phyloP scores from a whole-genome alignment of 2,329 filamentous ascomycete species.

The Bipolaris victoriae region DNA sequence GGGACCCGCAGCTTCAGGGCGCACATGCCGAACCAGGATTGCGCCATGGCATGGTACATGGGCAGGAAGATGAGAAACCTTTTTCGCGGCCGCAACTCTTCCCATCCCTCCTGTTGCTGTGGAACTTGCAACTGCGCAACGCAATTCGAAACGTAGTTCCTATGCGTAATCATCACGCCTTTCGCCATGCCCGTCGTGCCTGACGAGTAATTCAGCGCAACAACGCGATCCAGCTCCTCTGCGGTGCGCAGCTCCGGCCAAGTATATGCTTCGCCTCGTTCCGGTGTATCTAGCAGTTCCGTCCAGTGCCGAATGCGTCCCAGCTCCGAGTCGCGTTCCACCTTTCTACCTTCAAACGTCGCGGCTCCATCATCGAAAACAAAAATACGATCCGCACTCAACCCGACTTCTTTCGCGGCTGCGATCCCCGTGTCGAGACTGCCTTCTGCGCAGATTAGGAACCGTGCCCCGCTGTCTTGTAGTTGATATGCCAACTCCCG shows the following conservation, averaged over 20 bases:
- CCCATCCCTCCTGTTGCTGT: constrained; percentile 57
- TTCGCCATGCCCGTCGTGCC: constrained; percentile 84
- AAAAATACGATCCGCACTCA: constrained; percentile 65
- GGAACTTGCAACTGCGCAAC: constrained; percentile 62
- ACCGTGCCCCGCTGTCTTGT: constrained; percentile 70
- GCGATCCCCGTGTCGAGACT: constrained; percentile 69
- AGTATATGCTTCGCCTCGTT: constrained; percentile 62
- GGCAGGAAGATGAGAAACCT: constrained; percentile 72
- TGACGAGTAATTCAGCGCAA: constrained; percentile 79
- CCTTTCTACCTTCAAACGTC: constrained; percentile 53
- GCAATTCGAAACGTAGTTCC: constrained; percentile 75
- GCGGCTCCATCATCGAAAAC: constrained; percentile 64
- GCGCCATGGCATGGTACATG: constrained; percentile 60
- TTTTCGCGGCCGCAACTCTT: constrained; percentile 51
- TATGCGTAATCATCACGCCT: constrained; percentile 81
- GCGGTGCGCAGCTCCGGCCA: constrained; percentile 66
- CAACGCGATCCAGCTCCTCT: constrained; percentile 59
- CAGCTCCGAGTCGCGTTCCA: constrained; percentile 46
- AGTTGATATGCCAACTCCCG: constrained; percentile 79
- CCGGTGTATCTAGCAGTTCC: constrained; percentile 57
- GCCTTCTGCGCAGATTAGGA: constrained; percentile 68
- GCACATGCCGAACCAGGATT: constrained; percentile 71
- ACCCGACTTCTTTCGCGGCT: constrained; percentile 65
- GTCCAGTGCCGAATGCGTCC: constrained; percentile 66
- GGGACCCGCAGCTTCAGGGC: constrained; percentile 64